Base-by-base conservation (phyloP, 2,329 filamentous ascomycete species). In the Trichoderma sp. region DNA sequence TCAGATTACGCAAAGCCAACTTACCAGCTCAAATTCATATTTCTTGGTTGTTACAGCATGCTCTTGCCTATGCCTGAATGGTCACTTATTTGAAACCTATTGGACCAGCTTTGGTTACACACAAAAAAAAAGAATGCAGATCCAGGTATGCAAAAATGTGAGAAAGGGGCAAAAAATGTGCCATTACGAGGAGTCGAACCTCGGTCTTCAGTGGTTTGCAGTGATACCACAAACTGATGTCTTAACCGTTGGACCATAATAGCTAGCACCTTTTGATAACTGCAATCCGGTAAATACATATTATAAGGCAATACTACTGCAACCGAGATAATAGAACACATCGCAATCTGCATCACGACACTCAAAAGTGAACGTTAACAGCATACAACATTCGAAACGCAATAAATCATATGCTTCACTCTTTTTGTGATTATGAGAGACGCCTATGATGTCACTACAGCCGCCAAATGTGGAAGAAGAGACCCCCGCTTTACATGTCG, bases 221-320 rank as follows among this genome's bases (percentile, higher is more conserved):
- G 69, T 59, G 24, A 16, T 70, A 62, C 74, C 75, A 76, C 75
- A 76, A 76, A 74, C 72, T 75, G 72, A 72, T 75, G 75, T 76
- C 71, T 74, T 75, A 68, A 75, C 75, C 75, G 72, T 74, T 76
- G 75, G 73, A 76, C 75, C 72, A 75, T 72, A 70, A 71, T 73
- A 74, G 74, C 74, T 64, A 16, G 40, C 40, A 43, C 40, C 7
- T n/a, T 43, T 19, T n/a, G 16, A 43, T 43, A 4, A 7, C 6
- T 43, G 3, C 19, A n/a, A 1, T 2, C 2, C 1, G 3, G 2
- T 8, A 43, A 19, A 19, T 0, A 19, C 8, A 10, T 3, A 40
- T 2, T 43, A 43, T 43, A 43, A 43, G 40, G 40, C 2, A n/a
- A 4, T 5, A 8, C 2, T 8, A 7, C 3, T 5, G 7, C 16